Conservation (phyloP, 164 flowering plant genomes). For the Kalanchoe fedtschenkoi region DNA sequence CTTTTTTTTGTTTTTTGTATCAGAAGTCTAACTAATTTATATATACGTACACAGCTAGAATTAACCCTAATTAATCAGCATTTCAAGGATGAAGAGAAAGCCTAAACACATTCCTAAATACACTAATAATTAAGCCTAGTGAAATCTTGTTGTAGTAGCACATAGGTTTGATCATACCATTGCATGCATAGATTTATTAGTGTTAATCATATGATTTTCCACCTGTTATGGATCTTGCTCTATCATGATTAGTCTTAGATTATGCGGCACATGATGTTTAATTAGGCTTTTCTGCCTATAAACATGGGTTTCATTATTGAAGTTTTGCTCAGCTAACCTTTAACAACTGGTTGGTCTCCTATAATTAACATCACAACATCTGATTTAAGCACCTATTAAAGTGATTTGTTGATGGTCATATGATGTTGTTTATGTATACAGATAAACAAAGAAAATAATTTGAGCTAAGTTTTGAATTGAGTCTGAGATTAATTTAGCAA, state of each 20-base stretch:
- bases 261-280: neutral
- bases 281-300: neutral
- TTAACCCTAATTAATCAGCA: too few relatives aligned
- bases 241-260: conserved; percentile 1
- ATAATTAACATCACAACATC: neutral
- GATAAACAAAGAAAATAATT: too few relatives aligned
- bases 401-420: neutral
- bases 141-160: neutral
- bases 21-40: too few relatives aligned
- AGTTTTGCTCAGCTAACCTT: neutral
- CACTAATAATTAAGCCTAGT: neutral
- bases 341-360: neutral
- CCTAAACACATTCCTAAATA: too few relatives aligned
- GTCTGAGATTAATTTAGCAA: too few relatives aligned
- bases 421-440: too few relatives aligned
- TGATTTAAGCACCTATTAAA: neutral
- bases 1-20: too few relatives aligned
- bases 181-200: neutral
- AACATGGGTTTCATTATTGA: neutral
- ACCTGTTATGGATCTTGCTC: neutral
- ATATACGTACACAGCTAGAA: too few relatives aligned
- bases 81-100: too few relatives aligned
- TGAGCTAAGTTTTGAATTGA: too few relatives aligned
- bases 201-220: neutral
- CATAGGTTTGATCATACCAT: neutral